These are phyloP conservation scores for Dovyalis caffra DNA, from an alignment of 345 rosid species.

Conservation along the genomic window DNA sequence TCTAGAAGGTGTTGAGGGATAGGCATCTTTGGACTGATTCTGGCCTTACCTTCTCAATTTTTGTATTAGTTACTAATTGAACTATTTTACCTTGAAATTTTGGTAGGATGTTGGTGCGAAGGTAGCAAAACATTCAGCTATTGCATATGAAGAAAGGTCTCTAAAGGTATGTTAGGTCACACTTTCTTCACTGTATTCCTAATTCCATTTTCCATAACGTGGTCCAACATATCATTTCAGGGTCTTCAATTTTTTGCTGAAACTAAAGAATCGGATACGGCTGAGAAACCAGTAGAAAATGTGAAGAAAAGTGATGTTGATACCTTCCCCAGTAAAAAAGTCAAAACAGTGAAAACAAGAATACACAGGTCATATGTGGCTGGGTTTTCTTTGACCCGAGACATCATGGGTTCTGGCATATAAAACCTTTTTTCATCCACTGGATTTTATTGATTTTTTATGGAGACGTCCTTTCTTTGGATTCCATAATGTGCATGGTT, in stretches of 20 bases:
- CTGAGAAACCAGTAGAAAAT: constrained; percentile 28
- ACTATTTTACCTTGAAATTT: constrained; percentile 16
- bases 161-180: constrained; percentile 36
- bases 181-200: background rate
- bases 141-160: constrained; percentile 42
- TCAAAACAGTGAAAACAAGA: constrained; percentile 34
- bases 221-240: constrained; percentile 38
- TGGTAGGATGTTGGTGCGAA: constrained; percentile 53
- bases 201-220: constrained; percentile 2
- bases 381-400: constrained; percentile 61
- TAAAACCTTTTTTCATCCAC: background rate
- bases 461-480: background rate
- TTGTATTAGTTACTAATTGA: background rate
- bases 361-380: constrained; percentile 67
- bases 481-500: background rate
- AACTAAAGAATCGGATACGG: constrained; percentile 25
- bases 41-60: background rate
- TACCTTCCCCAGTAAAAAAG: constrained; percentile 27
- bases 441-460: background rate
- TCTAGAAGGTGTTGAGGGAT: background rate
- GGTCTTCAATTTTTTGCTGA: constrained; percentile 77
- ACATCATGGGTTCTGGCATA: constrained; percentile 18
- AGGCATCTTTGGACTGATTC: background rate
- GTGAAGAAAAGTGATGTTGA: constrained; percentile 25
- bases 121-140: constrained; percentile 43